Base-by-base conservation (phyloP, 1,139 yeast genomes). In the Geotrichum citri-aurantii region DNA sequence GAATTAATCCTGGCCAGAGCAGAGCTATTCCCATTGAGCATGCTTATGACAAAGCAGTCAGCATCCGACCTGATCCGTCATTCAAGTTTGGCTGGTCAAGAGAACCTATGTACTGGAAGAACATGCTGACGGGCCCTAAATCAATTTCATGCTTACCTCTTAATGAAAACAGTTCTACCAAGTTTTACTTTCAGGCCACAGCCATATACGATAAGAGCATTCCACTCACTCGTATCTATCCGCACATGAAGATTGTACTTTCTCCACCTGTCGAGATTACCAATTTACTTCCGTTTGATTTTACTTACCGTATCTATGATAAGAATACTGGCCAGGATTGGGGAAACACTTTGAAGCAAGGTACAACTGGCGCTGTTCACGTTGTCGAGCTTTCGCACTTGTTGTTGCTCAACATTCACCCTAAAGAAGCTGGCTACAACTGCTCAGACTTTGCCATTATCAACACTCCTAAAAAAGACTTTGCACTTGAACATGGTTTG, bases 201-300 rank as follows among this genome's bases (percentile, higher is more conserved):
- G 91, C 95, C 0, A 75, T 77, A 24, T 85, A 75, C 69, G 84
- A 87, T 65, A 70, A 73, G 33, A 77, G 79, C 19, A 93, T 88
- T 63, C 93, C 91, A 0, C 75, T 91, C 48, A 81, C 89, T 0
- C 79, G 79, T 62, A 80, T 88, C 0, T 95, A 90, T 66, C 99
- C 99, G 0, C 95, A 89, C 67, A 81, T 93, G 89, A 81, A 78
- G 11, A 73, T 93, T 48, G 81, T 85, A 1, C 75, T 95, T 24
- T 85, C 95, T 0, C 92, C 99, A 0, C 98, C 99, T 0, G 74
- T 95, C 47, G 90, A 88, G 65, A 79, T 95, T 62, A 92, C 88
- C 65, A 95, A 95, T 66, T 75, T 90, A 59, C 73, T 95, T 55
- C 99, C 99, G 0, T 88, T 81, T 68, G 96, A 90, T 65, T 75